A percentile compares a stretch with the other conserved stretches of the same genome.
Evolutionary conservation across 768 basidiomycete species (phyloP).

Genomic region (Pisolithus marmoratus): DNA sequence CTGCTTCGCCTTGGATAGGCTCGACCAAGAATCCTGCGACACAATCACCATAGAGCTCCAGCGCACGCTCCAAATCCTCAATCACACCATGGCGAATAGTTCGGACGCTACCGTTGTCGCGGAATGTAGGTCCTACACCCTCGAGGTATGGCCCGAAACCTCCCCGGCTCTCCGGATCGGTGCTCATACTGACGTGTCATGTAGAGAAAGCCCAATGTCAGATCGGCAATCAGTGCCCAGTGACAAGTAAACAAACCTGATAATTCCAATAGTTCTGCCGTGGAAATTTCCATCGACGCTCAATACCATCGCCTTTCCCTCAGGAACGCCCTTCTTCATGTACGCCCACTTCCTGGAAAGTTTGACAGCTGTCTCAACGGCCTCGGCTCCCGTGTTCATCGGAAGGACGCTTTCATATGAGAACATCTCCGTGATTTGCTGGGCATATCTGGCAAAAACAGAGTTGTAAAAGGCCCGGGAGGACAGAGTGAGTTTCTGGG

Average conservation of each 20-base stretch:
- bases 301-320: constrained; percentile 80
- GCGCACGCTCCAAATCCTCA: constrained; percentile 74
- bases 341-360: constrained; percentile 97
- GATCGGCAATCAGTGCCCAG: background rate
- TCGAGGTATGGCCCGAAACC: constrained; percentile 92
- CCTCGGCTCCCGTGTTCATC: constrained; percentile 99
- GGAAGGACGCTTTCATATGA: constrained; percentile 94
- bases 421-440: constrained; percentile 77
- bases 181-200: constrained; percentile 66
- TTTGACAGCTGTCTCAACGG: constrained; percentile 96
- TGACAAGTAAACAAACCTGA: constrained; percentile 46
- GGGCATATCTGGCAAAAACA: constrained; percentile 84
- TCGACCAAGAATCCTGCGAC: constrained; percentile 94
- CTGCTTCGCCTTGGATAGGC: constrained; percentile 99
- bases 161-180: constrained; percentile 81
- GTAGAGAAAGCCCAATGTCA: background rate
- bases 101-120: constrained; percentile 44
- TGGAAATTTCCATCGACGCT: constrained; percentile 93
- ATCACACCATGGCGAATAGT: constrained; percentile 81
- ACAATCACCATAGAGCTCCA: constrained; percentile 74
- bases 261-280: constrained; percentile 85
- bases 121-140: constrained; percentile 75
- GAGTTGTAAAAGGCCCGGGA: constrained; percentile 97
- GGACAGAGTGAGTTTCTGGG: constrained; percentile 85
- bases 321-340: constrained; percentile 72